Conservation (phyloP, 2,329 filamentous ascomycete species). For the Akanthomyces dipterigenus region DNA sequence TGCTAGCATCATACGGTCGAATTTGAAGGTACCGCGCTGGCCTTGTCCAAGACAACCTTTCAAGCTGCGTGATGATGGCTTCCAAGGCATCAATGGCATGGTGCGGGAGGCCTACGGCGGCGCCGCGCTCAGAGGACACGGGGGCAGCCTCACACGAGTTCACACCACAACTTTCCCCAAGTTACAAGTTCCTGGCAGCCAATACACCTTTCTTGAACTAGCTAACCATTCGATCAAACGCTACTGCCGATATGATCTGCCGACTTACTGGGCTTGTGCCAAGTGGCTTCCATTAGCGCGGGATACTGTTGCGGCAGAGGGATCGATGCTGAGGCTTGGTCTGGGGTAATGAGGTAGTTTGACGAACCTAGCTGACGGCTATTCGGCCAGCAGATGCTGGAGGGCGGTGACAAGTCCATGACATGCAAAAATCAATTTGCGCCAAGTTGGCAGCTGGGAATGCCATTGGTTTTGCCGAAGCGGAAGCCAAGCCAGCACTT, state of each 20-base stretch:
- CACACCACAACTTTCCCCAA: not conserved
- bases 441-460: not conserved
- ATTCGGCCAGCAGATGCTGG: not conserved
- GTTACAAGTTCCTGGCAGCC: not conserved
- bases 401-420: not conserved
- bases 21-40: constrained; percentile 16
- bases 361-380: no score
- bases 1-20: constrained; percentile 11
- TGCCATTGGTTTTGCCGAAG: no score
- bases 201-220: no score
- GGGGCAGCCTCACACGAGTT: constrained; percentile 19
- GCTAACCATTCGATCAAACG: no score
- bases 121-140: constrained; percentile 19
- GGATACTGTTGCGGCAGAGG: not conserved
- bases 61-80: constrained; percentile 9
- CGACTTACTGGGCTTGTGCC: not conserved
- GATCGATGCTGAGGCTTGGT: no score
- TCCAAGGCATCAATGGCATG: constrained; percentile 15
- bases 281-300: not conserved
- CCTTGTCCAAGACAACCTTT: constrained; percentile 12
- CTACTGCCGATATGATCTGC: not conserved
- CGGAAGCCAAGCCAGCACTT: no score
- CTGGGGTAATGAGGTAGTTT: no score
- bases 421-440: not conserved
- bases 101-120: constrained; percentile 16